Base-by-base conservation (phyloP, 768 basidiomycete genomes). In the Naganishia kalamii region DNA sequence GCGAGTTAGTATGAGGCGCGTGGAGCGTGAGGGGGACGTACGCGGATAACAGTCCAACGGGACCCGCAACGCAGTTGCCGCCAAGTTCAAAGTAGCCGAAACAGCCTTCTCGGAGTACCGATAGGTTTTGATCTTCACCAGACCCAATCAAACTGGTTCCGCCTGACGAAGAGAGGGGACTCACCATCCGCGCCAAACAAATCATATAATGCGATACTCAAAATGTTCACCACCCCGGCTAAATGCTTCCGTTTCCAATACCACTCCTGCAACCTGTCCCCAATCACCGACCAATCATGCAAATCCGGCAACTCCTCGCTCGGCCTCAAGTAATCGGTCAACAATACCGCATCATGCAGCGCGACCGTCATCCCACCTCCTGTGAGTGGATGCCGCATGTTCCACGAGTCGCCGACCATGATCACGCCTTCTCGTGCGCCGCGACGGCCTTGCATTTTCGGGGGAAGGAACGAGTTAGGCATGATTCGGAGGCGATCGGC, bases 351-450 rank as follows among this genome's bases (percentile, higher is more conserved):
- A 70, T 98, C 96, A 72, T 86, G 83, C 50, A 98, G 81, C 1
- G 92, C 92, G 41, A 97, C 94, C 0, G 92, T 93, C 96, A 99
- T 99, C 5, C 96, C 96, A 12, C 92, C 92, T 5, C 96, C 96
- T 0, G 96, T 99, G 23, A 99, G 83, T 1, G 96, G 96, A 77
- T 99, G 96, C 0, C 96, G 89, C 93, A 98, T 98, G 75, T 98
- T 99, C 88, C 91, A 94, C 1, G 94, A 86, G 75, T 98, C 96
- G 1, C 96, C 96, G 35, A 96, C 81, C 67, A 98, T 85, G 65
- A 99, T 80, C 11, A 85, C 85, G 27, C 90, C 90, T 52, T 86
- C 83, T 85, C 87, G 6, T 75, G 79, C 63, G 70, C 77, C 68
- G 67, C 70, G 19, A 79, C 74, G 62, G 1, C 77, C 79, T 74